phyloP scores from a whole-genome alignment of 2,329 filamentous ascomycete genomes.

The Graphilbum fragrans region DNA sequence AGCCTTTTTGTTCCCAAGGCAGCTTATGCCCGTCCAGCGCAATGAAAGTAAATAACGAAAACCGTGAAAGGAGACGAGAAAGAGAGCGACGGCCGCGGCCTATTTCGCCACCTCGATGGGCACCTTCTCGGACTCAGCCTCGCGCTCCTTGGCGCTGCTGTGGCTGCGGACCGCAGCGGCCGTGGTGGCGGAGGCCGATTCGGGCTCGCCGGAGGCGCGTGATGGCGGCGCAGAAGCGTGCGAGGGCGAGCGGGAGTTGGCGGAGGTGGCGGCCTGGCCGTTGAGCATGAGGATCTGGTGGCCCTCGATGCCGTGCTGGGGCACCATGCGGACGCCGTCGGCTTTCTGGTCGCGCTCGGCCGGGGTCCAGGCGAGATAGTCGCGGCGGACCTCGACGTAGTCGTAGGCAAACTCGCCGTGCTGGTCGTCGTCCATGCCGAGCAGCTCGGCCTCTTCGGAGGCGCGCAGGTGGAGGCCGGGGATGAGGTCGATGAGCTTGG shows the following conservation, averaged over 20 bases:
- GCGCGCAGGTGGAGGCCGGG: conserved; percentile 72
- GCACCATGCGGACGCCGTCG: conserved; percentile 44
- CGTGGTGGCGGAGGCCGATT: not conserved
- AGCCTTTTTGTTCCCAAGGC: too few species aligned
- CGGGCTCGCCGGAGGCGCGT: not conserved
- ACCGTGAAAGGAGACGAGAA: too few species aligned
- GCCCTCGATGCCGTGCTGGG: conserved; percentile 61
- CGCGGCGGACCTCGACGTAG: conserved; percentile 78
- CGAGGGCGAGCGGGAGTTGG: not conserved
- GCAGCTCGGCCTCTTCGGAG: conserved; percentile 68
- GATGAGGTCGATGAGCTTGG: conserved; percentile 61
- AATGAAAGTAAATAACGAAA: too few species aligned
- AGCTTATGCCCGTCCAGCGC: too few species aligned
- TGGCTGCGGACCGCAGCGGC: too few species aligned
- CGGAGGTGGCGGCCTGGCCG: not conserved
- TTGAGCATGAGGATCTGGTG: conserved; percentile 44
- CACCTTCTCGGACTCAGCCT: not conserved
- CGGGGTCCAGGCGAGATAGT: conserved; percentile 81
- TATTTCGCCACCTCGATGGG: too few species aligned
- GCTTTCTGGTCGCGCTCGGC: conserved; percentile 52
- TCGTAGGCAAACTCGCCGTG: conserved; percentile 85
- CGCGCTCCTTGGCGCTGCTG: not conserved
- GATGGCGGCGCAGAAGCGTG: not conserved
- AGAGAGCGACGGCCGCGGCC: too few species aligned
- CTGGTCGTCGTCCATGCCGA: conserved; percentile 84